phyloP scores from a whole-genome alignment of 23 red algal genomes.

The Pyropia haitanensis region DNA sequence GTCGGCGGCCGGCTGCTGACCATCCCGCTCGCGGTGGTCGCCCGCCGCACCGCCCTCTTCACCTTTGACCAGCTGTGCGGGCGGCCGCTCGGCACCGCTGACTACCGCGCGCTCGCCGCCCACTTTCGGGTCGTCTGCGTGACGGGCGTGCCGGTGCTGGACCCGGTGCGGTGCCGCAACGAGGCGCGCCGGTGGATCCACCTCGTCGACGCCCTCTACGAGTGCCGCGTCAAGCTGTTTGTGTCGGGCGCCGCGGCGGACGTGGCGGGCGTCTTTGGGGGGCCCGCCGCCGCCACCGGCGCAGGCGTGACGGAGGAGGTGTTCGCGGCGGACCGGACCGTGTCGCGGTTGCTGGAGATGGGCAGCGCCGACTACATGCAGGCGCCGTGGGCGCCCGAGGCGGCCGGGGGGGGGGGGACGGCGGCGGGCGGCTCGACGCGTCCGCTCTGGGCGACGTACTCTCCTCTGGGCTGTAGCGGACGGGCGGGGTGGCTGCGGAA shows the following conservation, averaged over 20 bases:
- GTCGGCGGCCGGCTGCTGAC: too few species aligned
- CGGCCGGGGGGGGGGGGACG: too few species aligned
- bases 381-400: slow-evolving; percentile 5
- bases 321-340: slow-evolving; percentile 39
- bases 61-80: slow-evolving; percentile 62
- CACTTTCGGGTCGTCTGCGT: slow-evolving; percentile 24
- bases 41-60: slow-evolving; percentile 8
- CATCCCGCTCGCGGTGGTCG: not conserved
- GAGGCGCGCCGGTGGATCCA: slow-evolving; percentile 41
- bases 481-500: too few species aligned
- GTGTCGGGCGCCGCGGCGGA: slow-evolving; percentile 7
- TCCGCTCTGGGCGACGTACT: too few species aligned
- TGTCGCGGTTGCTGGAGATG: slow-evolving; percentile 47
- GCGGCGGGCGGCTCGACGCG: too few species aligned
- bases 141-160: slow-evolving; percentile 20
- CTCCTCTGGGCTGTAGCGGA: too few species aligned
- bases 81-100: slow-evolving; percentile 25
- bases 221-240: slow-evolving; percentile 33
- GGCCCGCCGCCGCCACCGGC: not conserved
- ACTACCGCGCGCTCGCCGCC: slow-evolving; percentile 28
- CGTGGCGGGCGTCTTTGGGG: not conserved
- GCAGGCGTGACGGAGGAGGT: slow-evolving; percentile 19
- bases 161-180: slow-evolving; percentile 24
- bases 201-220: slow-evolving; percentile 46
- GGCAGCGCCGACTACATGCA: slow-evolving; percentile 25